Evolutionary conservation across 306 rosid species (phyloP).

Genomic region (Aeschynomene evenia): DNA sequence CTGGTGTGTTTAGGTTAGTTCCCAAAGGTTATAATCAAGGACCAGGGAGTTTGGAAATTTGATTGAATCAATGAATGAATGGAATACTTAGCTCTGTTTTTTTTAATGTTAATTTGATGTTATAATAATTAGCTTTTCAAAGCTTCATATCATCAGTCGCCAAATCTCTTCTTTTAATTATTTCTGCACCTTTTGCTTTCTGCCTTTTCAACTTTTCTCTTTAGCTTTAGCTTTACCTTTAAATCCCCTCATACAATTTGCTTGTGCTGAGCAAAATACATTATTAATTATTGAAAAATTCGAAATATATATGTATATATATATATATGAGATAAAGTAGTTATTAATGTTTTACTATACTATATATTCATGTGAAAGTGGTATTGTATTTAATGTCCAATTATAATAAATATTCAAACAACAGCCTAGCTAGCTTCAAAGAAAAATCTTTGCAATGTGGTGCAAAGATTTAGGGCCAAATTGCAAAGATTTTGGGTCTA

Average conservation of each 20-base stretch:
- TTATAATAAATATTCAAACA: too few relatives aligned
- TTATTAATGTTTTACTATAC: too few relatives aligned
- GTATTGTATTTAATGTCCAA: too few relatives aligned
- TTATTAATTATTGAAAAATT: not conserved
- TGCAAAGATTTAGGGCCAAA: conserved; percentile 2
- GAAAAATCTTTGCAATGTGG: not conserved
- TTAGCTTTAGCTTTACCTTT: conserved; percentile 15
- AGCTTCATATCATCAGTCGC: not conserved
- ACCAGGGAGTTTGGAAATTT: conserved; percentile 29
- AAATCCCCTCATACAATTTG: not conserved
- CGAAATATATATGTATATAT: too few relatives aligned
- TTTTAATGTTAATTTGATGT: not conserved
- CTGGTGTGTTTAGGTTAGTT: conserved; percentile 40
- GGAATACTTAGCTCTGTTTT: conserved; percentile 6
- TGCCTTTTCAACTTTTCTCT: conserved; percentile 8
- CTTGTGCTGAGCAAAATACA: not conserved
- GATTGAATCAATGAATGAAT: conserved; percentile 8
- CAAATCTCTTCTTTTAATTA: not conserved
- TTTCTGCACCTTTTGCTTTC: not conserved
- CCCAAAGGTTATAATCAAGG: conserved; percentile 36
- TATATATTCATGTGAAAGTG: too few relatives aligned
- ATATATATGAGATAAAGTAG: too few relatives aligned
- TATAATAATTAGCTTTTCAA: conserved; percentile 13
- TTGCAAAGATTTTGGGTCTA: too few relatives aligned
- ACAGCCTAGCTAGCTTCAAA: too few relatives aligned